Evolutionary conservation across 1,284 basidiomycete genomes (phyloP), one percentile per base, ranked within the genome.

Genomic region (Gymnopus androsaceus): DNA sequence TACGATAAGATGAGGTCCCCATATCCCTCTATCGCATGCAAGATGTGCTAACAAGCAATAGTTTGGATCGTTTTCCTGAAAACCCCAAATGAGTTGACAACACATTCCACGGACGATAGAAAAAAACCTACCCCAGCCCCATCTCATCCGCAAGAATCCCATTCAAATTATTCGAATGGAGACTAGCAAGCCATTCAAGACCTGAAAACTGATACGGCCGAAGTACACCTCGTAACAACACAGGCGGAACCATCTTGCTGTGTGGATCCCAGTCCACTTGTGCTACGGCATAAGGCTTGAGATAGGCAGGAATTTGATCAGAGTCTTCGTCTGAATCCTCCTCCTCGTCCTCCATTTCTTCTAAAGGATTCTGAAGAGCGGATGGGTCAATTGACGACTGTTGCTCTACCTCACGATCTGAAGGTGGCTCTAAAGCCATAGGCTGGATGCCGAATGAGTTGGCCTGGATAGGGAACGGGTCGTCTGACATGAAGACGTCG

Each of bases 61-160:
- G 95, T 98, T 71, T 98, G 95, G 55, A 98, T 97, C 0, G 95
- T 98, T 80, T 98, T 98, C 47, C 95, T 95, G 61, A 12, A 56
- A 30, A 60, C 51, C 38, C 57, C 15, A 27, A 28, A 31, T 37
- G 42, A 25, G 61, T 41, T 19, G 36, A 4, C 21, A 38, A 58
- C 33, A 23, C 49, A 51, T 51, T 37, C 41, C 52, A 54, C 25
- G 2, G 40, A n/a, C 51, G 34, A 45, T 27, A 19, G 61, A 31
- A 51, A n/a, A 51, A 48, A 42, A 79, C 88, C 54, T 65, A 94
- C 92, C 92, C 92, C 11, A 94, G 73, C 51, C 92, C 92, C 93
- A 95, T 95, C 72, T 94, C 92, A 65, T 95, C 93, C 2, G 93
- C 94, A 40, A 96, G 76, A 58, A 98, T 97, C 2, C 95, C 95